Conservation (phyloP, 495 filamentous ascomycete genomes). For the Xeromyces bisporus region DNA sequence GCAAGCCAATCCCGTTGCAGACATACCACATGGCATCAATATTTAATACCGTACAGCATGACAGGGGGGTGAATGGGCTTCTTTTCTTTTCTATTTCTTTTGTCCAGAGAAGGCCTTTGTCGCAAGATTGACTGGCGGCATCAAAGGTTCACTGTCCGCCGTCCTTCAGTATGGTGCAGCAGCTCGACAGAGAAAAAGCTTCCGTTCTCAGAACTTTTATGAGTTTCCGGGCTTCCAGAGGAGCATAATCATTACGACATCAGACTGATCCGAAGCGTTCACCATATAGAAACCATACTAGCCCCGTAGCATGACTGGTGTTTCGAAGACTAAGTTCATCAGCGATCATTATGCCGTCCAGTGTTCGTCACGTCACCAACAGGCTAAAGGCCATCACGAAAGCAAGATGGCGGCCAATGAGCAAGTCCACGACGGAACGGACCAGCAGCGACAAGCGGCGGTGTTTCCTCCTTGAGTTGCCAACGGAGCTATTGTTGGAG, state of each 20-base stretch:
- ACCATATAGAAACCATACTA: too few species aligned
- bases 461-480: slow-evolving; percentile 26
- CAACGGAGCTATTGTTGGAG: slow-evolving; percentile 26
- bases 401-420: slow-evolving; percentile 18
- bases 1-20: slow-evolving; percentile 12
- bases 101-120: slow-evolving; percentile 2
- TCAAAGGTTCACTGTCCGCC: not conserved
- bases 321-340: slow-evolving; percentile 5
- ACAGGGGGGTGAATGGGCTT: too few species aligned
- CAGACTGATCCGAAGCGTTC: too few species aligned
- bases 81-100: too few species aligned
- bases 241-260: too few species aligned
- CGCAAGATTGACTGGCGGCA: not conserved
- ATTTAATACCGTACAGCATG: too few species aligned
- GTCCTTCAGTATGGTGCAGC: not conserved
- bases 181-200: not conserved
- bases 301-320: slow-evolving; percentile 3
- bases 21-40: too few species aligned
- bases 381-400: slow-evolving; percentile 17
- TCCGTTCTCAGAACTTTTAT: not conserved
- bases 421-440: too few species aligned
- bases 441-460: slow-evolving; percentile 7
- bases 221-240: not conserved
- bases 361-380: slow-evolving; percentile 16
- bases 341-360: slow-evolving; percentile 13